A percentile compares a stretch with the other conserved stretches of the same genome.
These are phyloP conservation scores for Eutrema heterophyllum DNA, from an alignment of 345 rosid genomes.

Conservation along the genomic window DNA sequence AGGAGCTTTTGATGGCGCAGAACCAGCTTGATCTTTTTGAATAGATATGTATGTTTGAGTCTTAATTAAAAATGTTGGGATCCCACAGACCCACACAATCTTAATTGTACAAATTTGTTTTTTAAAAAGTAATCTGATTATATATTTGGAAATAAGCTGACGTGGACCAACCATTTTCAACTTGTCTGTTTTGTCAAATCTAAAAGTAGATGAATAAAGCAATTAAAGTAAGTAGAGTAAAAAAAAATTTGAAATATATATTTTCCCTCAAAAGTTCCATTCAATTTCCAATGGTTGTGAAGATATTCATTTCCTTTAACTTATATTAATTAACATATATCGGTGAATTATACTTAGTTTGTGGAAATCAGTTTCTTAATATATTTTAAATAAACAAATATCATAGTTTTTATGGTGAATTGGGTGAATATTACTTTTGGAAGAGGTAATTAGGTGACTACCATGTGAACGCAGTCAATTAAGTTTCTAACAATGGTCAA, in stretches of 20 bases:
- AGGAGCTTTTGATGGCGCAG: constrained; percentile 61
- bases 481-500: too few relatives aligned
- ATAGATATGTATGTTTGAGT: not conserved
- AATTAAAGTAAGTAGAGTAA: not conserved
- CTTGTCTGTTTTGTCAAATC: not conserved
- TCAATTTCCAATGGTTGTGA: not conserved
- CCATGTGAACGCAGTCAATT: too few relatives aligned
- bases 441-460: too few relatives aligned
- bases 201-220: not conserved
- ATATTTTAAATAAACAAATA: too few relatives aligned
- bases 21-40: constrained; percentile 33
- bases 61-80: not conserved
- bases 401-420: too few relatives aligned
- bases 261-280: not conserved
- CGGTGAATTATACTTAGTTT: too few relatives aligned
- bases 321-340: not conserved
- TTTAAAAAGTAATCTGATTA: not conserved
- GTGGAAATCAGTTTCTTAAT: not conserved
- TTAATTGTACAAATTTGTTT: too few relatives aligned
- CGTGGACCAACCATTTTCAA: not conserved
- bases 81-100: not conserved
- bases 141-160: not conserved
- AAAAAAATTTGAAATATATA: too few relatives aligned
- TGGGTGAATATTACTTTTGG: too few relatives aligned
- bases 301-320: not conserved